Evolutionary conservation across 768 basidiomycete genomes (phyloP).

Genomic region (Mycena pura): DNA sequence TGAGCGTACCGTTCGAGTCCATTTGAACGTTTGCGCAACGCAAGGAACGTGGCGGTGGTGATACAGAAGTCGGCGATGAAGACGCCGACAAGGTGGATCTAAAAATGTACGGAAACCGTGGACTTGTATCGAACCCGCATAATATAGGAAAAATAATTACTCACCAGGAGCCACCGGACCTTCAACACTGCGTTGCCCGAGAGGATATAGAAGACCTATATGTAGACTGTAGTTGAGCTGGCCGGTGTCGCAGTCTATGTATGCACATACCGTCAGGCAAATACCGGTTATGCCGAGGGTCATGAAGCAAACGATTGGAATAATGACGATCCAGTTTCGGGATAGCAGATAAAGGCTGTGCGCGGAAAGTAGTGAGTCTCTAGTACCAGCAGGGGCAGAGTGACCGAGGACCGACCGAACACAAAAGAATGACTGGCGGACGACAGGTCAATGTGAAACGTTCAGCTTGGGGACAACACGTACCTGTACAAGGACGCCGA

Average conservation of each 20-base stretch:
- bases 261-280: not conserved
- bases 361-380: not conserved
- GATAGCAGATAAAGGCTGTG: conserved; percentile 13
- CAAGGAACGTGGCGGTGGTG: conserved; percentile 1
- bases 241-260: no score
- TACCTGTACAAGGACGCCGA: conserved; percentile 6
- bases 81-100: conserved; percentile 15
- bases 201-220: conserved; percentile 3
- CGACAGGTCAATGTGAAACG: not conserved
- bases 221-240: not conserved
- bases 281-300: conserved; percentile 10
- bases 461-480: not conserved
- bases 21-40: not conserved
- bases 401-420: not conserved
- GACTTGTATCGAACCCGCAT: no score
- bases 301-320: conserved; percentile 5
- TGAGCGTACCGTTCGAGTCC: conserved; percentile 4
- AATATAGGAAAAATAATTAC: no score
- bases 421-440: conserved; percentile 13
- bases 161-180: conserved; percentile 12
- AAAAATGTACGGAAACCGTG: no score
- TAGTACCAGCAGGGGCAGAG: not conserved
- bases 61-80: conserved; percentile 14
- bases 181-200: not conserved
- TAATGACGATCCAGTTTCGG: not conserved